These are phyloP conservation scores for Aphanoascus verrucosus DNA, from an alignment of 2,329 filamentous ascomycete species.

Conservation along the genomic window DNA sequence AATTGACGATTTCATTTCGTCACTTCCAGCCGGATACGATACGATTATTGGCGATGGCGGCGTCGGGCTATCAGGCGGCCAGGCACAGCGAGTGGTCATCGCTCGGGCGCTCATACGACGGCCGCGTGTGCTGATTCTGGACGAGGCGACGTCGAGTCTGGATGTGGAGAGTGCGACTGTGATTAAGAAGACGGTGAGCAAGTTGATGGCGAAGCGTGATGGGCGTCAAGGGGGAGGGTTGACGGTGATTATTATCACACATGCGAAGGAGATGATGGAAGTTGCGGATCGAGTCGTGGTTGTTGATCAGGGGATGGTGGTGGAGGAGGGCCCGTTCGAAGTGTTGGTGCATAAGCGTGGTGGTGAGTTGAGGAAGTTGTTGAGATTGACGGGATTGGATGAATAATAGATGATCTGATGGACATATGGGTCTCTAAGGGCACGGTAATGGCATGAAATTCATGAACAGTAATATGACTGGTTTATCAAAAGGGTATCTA, in stretches of 20 bases:
- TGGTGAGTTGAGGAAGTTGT: conserved; percentile 37
- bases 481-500: no score
- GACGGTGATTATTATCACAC: conserved; percentile 72
- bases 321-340: conserved; percentile 59
- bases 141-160: conserved; percentile 76
- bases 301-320: conserved; percentile 53
- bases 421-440: not conserved
- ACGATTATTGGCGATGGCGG: conserved; percentile 71
- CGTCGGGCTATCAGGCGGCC: conserved; percentile 63
- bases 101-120: conserved; percentile 63
- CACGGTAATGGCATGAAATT: no score
- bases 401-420: not conserved
- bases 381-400: conserved; percentile 22
- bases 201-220: conserved; percentile 36
- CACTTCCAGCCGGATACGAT: conserved; percentile 58
- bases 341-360: conserved; percentile 42
- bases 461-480: no score
- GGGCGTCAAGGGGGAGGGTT: conserved; percentile 34
- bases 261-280: conserved; percentile 75
- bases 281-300: conserved; percentile 64
- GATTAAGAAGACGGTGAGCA: conserved; percentile 52
- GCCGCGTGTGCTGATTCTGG: conserved; percentile 65
- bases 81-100: conserved; percentile 71
- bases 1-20: conserved; percentile 65
- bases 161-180: conserved; percentile 57